Conservation (phyloP, 441 rosid species). For the Gossypium davidsonii region DNA sequence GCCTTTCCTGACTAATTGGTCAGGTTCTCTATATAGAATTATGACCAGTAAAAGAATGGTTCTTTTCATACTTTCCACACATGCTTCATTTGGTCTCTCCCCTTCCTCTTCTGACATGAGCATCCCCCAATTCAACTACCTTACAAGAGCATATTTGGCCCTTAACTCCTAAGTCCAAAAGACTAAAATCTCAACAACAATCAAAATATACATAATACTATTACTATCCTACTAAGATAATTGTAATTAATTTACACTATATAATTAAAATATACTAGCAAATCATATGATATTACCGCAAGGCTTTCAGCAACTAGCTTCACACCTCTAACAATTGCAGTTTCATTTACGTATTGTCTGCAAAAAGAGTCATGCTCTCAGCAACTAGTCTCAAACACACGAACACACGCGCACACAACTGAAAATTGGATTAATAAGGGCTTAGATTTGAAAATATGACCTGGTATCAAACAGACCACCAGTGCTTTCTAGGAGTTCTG, state of each 20-base stretch:
- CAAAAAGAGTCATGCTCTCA: slow-evolving; percentile 19
- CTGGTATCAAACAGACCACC: slow-evolving; percentile 82
- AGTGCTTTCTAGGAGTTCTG: slow-evolving; percentile 65
- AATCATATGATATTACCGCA: slow-evolving; percentile 52
- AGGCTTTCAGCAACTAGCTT: slow-evolving; percentile 91
- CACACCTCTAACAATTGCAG: slow-evolving; percentile 59
- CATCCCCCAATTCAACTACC: background rate
- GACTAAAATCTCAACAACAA: background rate
- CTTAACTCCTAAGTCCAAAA: background rate
- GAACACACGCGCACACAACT: background rate
- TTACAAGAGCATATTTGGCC: background rate
- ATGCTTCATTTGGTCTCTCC: background rate
- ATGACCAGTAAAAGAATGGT: background rate
- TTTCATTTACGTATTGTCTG: slow-evolving; percentile 66
- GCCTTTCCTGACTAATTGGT: background rate
- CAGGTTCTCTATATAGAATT: background rate
- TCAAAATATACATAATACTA: background rate
- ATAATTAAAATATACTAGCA: background rate
- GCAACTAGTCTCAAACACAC: slow-evolving; percentile 11
- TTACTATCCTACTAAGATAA: background rate
- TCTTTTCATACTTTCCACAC: background rate
- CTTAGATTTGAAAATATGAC: slow-evolving; percentile 29
- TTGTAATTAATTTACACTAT: background rate
- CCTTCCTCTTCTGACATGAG: background rate
- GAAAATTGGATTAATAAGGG: slow-evolving; percentile 19